These are phyloP conservation scores for Pyricularia grisea DNA, from an alignment of 2,329 filamentous ascomycete species.

Conservation along the genomic window DNA sequence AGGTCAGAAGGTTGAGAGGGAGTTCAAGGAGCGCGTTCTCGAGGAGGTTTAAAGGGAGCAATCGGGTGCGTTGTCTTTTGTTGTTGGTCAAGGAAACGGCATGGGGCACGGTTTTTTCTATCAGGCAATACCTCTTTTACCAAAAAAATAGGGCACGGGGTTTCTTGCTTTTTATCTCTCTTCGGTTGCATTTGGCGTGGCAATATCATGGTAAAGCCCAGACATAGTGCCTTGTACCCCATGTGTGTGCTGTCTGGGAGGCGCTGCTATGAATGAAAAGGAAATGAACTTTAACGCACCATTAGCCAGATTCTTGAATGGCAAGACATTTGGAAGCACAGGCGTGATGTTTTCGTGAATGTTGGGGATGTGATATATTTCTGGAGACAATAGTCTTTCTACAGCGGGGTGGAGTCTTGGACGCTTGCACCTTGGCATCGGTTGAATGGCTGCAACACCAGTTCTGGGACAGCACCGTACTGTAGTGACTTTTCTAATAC, in stretches of 20 bases:
- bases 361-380: neutral
- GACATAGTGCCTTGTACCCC: neutral
- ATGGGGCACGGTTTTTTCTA: slow-evolving; percentile 27
- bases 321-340: neutral
- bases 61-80: neutral
- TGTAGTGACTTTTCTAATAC: neutral
- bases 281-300: neutral
- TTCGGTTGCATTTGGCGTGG: slow-evolving; percentile 35
- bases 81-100: slow-evolving; percentile 30
- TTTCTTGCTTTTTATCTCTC: slow-evolving; percentile 29
- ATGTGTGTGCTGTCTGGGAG: slow-evolving; percentile 2
- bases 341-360: neutral
- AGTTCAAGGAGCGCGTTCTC: slow-evolving; percentile 98
- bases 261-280: slow-evolving; percentile 2
- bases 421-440: neutral
- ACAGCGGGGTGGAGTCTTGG: neutral
- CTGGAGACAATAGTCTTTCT: neutral
- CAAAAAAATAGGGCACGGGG: slow-evolving; percentile 24
- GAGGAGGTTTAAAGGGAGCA: slow-evolving; percentile 71
- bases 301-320: neutral
- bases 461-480: neutral
- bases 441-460: neutral
- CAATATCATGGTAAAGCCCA: slow-evolving; percentile 22
- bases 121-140: slow-evolving; percentile 16
- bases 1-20: slow-evolving; percentile 96